phyloP scores from a whole-genome alignment of 1,284 basidiomycete species.

The Tylopilus microsporus region DNA sequence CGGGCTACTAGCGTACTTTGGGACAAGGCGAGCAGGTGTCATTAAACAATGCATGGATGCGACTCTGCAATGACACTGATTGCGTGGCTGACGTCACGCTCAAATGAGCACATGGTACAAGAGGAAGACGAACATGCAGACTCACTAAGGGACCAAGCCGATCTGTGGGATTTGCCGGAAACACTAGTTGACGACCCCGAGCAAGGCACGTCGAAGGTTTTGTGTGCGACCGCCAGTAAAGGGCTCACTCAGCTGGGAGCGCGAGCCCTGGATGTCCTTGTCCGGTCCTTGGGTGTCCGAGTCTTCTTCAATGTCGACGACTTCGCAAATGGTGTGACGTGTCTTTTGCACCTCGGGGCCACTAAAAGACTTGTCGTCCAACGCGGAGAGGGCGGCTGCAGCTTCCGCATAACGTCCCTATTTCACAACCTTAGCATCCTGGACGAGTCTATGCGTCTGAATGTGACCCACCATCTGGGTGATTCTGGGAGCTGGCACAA shows the following conservation, averaged over 20 bases:
- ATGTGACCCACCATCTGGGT: constrained; percentile 47
- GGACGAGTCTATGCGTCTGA: not conserved
- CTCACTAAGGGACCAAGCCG: constrained; percentile 60
- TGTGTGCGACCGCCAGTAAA: constrained; percentile 57
- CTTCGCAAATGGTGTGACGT: constrained; percentile 52
- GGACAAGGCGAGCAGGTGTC: not conserved
- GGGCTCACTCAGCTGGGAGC: constrained; percentile 39
- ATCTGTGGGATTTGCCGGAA: constrained; percentile 66
- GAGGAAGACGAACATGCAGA: not conserved
- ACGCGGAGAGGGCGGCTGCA: not conserved
- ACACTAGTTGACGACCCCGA: constrained; percentile 60
- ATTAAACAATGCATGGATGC: not conserved
- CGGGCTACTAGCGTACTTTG: too few species aligned
- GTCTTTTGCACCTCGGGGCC: constrained; percentile 51
- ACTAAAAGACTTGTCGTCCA: constrained; percentile 52
- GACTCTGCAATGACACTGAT: constrained; percentile 19
- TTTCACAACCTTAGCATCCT: constrained; percentile 45
- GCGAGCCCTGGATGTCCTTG: constrained; percentile 8
- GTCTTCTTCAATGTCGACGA: constrained; percentile 42
- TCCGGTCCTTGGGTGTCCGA: constrained; percentile 10
- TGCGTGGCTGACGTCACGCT: constrained; percentile 27
- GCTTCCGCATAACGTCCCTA: constrained; percentile 32
- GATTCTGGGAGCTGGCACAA: constrained; percentile 57
- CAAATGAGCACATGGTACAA: not conserved
- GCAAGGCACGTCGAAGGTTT: constrained; percentile 57